Evolutionary conservation across 2,329 filamentous ascomycete species (phyloP), one percentile per base, ranked within the genome.

Genomic region (Cladosporium austrohemisphaericum): DNA sequence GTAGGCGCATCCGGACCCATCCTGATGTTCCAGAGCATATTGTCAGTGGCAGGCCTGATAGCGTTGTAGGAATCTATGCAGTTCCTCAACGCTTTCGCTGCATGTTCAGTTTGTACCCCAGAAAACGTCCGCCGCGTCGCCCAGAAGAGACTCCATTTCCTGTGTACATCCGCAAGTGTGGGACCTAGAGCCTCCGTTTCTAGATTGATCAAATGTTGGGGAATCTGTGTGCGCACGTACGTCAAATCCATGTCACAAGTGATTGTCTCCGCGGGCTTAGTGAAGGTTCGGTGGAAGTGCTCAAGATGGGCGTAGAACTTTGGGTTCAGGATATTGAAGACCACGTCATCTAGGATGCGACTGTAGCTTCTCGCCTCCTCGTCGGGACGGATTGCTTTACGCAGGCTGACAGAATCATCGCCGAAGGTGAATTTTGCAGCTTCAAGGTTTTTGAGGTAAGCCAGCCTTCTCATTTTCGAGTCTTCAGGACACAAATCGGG

Each of bases 311-410:
- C 48, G 14, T 54, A 25, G 5, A 60, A 53, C 6, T 55, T 45
- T 1, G 62, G 62, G 9, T 56, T 43, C 5, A 67, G 48, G 2
- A 60, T 41, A 1, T 60, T 20, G 44, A 63, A 62, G 22, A 59
- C 57, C 1, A 88, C 68, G 29, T 75, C 72, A 59, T 89, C 85
- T 4, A 85, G 72, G 3, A 87, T 78, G 49, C 86, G 79, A 1
- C 59, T 40, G 1, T 23, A 23, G 4, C 4, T 14, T 26, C 13
- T 23, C 11, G 1, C 65, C 63, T 23, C 55, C 28, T 9, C 26
- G 50, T 25, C 37, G 16, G 14, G 13, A 6, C 19, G 23, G 31
- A 6, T 10, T 7, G 18, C 16, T 4, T 13, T 16, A 6, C 18
- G 23, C 9, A 36, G 32, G 10, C 13, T 14, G 6, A 52, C 37